Percentiles rank a stretch among this genome's conserved stretches.
phyloP scores from a whole-genome alignment of 768 basidiomycete genomes.

The Lyophyllum decastes region DNA sequence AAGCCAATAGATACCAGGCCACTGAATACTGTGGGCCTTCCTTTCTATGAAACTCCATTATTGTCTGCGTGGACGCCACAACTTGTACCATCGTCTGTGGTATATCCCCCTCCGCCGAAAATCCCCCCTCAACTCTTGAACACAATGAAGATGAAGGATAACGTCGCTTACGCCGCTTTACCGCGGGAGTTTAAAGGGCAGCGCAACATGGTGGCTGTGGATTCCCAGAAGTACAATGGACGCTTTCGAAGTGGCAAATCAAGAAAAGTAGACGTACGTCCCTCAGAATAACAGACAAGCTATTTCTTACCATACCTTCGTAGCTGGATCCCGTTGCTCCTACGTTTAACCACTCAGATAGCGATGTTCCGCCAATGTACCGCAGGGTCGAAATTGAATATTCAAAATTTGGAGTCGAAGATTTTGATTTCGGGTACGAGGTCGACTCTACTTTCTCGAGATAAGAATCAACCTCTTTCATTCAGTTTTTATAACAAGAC shows the following conservation, averaged over 20 bases:
- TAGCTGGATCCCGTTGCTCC: constrained; percentile 59
- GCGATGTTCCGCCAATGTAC: constrained; percentile 77
- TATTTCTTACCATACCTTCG: constrained; percentile 1
- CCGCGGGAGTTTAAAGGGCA: constrained; percentile 85
- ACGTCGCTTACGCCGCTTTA: constrained; percentile 84
- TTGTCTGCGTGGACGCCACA: constrained; percentile 70
- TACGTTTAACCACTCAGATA: constrained; percentile 50
- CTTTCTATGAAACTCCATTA: constrained; percentile 73
- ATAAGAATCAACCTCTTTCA: not conserved
- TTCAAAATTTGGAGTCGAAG: constrained; percentile 97
- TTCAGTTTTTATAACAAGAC: constrained; percentile 93
- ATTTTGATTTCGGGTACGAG: constrained; percentile 93
- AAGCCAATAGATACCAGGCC: constrained; percentile 51
- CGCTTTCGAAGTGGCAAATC: constrained; percentile 86
- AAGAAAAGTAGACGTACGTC: constrained; percentile 44
- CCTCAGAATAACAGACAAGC: not conserved
- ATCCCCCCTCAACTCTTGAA: constrained; percentile 79
- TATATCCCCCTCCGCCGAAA: constrained; percentile 70
- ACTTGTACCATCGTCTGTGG: constrained; percentile 38
- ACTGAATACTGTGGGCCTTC: constrained; percentile 86
- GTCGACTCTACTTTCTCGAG: not conserved
- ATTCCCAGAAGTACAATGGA: constrained; percentile 55
- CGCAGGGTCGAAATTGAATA: constrained; percentile 97
- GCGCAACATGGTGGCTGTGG: constrained; percentile 70
- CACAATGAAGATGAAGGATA: constrained; percentile 85